Evolutionary conservation across 768 basidiomycete species (phyloP), one percentile per base, ranked within the genome.

Genomic region (Clavaria fumosa): DNA sequence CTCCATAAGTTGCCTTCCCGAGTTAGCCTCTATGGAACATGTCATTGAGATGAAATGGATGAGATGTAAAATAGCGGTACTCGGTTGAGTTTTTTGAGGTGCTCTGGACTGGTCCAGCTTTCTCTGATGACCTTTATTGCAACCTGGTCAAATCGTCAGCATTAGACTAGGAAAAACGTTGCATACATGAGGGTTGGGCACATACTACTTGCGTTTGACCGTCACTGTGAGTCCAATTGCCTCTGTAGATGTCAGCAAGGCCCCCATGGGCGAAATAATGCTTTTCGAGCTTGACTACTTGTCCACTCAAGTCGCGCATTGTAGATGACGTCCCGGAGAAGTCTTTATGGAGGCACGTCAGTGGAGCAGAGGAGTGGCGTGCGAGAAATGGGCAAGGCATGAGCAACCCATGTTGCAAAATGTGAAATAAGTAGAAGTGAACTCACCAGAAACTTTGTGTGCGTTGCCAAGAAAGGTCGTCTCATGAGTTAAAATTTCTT

Each of bases 181-280:
- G 14, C 18, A 37, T 11, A 22, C 11, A 35, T 5, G 7, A 7
- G 5, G 10, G 21, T 5, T 12, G n/a, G 19, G n/a, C 14, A 30
- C 37, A 11, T 28, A 38, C 27, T 9, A 31, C 24, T 30, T 9
- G 2, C 3, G 37, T 17, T 30, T 30, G 22, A n/a, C 10, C 7
- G 9, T 19, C 36, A 11, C 14, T 38, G 14, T 20, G 5, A 6
- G 18, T 51, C 61, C 59, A 63, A 4, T 50, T 47, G 1, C 59
- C 61, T 36, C 50, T 59, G 58, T 59, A 67, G 9, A 66, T 55
- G 44, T 67, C 65, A 9, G 61, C 58, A 42, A 62, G 63, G 9
- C 63, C 65, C 5, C 65, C 65, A 41, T 59, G 58, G 0, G 61
- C 61, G 35, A 54, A 53, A 1, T 63, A 47, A 37, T 57, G 56